These are phyloP conservation scores for Alternaria burnsii DNA, from an alignment of 2,329 filamentous ascomycete species.

Conservation along the genomic window DNA sequence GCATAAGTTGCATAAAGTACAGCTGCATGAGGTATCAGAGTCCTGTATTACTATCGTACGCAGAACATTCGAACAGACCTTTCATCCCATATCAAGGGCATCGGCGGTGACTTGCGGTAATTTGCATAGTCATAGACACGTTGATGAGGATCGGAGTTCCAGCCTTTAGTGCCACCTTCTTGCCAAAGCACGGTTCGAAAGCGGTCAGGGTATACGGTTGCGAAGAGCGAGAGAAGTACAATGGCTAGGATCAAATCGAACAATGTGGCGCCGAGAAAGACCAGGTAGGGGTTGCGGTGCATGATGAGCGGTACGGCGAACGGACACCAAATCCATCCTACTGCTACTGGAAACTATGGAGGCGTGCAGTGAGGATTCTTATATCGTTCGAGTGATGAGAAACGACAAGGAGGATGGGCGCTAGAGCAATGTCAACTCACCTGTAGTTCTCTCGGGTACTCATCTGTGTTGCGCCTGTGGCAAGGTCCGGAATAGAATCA, in stretches of 20 bases:
- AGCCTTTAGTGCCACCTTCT: conserved; percentile 23
- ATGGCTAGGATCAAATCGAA: conserved; percentile 18
- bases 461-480: neutral
- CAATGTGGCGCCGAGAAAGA: conserved; percentile 5
- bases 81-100: conserved; percentile 32
- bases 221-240: conserved; percentile 18
- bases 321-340: neutral
- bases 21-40: conserved; percentile 9
- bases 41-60: neutral
- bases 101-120: conserved; percentile 18
- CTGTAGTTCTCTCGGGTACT: neutral
- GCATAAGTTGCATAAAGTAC: conserved; percentile 18
- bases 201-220: conserved; percentile 16
- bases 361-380: neutral
- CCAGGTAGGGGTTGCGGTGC: neutral
- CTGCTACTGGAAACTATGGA: neutral
- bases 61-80: conserved; percentile 6
- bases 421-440: conserved; percentile 2
- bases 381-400: neutral
- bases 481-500: neutral
- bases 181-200: conserved; percentile 21
- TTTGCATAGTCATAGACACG: conserved; percentile 31
- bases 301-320: neutral
- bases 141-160: conserved; percentile 29
- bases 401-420: neutral